Base-by-base conservation (phyloP, 495 filamentous ascomycete genomes). In the Cercophora sp. region DNA sequence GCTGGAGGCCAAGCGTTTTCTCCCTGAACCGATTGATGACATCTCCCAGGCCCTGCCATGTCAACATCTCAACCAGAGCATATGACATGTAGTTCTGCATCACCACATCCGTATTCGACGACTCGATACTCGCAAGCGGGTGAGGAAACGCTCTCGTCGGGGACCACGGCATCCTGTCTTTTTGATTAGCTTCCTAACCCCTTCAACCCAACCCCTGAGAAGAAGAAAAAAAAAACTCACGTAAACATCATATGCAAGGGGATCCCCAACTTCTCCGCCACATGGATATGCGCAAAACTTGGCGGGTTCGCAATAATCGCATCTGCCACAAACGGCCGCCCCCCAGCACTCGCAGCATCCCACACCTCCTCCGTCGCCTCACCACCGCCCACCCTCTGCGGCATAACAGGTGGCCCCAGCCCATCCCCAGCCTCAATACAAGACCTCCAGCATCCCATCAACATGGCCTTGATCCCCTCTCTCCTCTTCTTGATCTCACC, bases 261-360 rank as follows among this genome's bases (percentile, higher is more conserved):
- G 27, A 85, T 73, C 5, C 84, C 83, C 23, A 86, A 55, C 29
- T 79, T 76, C 66, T 86, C 84, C 0, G 84, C 84, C 51, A 82
- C 77, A 54, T 86, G 84, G 4, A 85, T 73, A 57, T 85, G 83
- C 5, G 80, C 83, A 54, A 86, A 86, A 49, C 74, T 80, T 0
- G 83, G 84, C 3, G 83, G 83, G 36, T 86, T 86, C 0, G 83
- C 83, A 50, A 86, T 85, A 47, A 86, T 86, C n/a, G 82, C 83
- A 56, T 86, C 83, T 8, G 84, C 83, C n/a, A 86, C 70, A 53
- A 86, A 86, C 1, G 83, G 62, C 69, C 70, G 22, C 63, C 70
- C 41, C 15, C 22, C 40, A n/a, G n/a, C n/a, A n/a, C n/a, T 1
- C 62, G 55, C 11, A 62, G 51, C 35, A 63, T 26, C 13, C 43